Base-by-base conservation (phyloP, 1,284 basidiomycete genomes). In the Austropuccinia psidii region DNA sequence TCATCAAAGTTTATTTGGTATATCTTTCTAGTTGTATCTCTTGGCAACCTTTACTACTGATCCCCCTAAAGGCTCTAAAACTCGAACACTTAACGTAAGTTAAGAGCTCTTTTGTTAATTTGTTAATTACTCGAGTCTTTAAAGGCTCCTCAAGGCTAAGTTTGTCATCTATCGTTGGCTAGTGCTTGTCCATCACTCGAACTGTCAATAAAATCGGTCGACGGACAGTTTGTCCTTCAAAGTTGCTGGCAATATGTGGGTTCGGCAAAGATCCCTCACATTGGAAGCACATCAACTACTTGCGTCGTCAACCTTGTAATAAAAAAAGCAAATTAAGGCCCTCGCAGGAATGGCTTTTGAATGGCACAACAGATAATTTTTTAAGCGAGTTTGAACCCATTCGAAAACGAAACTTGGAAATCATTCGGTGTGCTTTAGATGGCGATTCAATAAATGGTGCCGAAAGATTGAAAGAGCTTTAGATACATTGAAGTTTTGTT, bases 141-240 rank as follows among this genome's bases (percentile, higher is more conserved):
- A 27, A n/a, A 58, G 21, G 29, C 9, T 17, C 4, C 33, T n/a
- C 19, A 33, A 31, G n/a, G 21, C 52, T 5, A 55, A 45, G 29
- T 43, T 5, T 7, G 11, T 21, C 0, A n/a, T 21, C 3, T 5
- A 9, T 13, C 29, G 19, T 24, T 13, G 21, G 41, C 24, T 19
- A 70, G 67, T 70, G 67, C 21, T n/a, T 70, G 24, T 70, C 67
- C n/a, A 70, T 70, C n/a, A 70, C 67, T 21, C 67, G 67, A 17
- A 60, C 49, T 39, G 67, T 70, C 9, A 47, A 70, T 45, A 70
- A 70, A 35, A 58, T 70, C 41, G 67, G 67, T 19, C 37, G 67
- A 35, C 67, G 55, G 45, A 70, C 67, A 31, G 67, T 70, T 19
- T 24, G 39, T 1, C 67, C 67, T 17, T 54, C 39, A 41, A 60